phyloP scores from a whole-genome alignment of 1,284 basidiomycete genomes.

The Somion occarium region DNA sequence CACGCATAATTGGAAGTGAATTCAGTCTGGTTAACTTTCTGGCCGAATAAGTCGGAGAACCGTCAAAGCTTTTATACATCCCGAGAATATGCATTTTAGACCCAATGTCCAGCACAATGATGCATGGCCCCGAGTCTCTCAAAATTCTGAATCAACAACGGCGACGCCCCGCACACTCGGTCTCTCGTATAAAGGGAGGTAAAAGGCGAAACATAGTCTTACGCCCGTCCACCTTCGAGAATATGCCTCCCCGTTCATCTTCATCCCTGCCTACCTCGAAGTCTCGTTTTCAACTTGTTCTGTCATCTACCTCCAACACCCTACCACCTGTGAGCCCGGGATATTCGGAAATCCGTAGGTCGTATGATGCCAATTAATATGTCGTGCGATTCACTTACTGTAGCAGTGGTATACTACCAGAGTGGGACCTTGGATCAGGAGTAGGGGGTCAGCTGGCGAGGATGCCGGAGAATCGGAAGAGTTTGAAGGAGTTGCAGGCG shows the following conservation, averaged over 20 bases:
- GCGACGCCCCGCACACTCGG: neutral
- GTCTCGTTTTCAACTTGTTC: conserved; percentile 90
- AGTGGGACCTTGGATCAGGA: conserved; percentile 67
- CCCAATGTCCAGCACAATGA: too few relatives aligned
- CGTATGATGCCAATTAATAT: conserved; percentile 91
- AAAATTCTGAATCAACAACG: neutral
- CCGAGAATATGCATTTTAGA: too few relatives aligned
- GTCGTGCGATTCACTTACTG: conserved; percentile 81
- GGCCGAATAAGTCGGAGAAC: too few relatives aligned
- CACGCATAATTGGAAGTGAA: too few relatives aligned
- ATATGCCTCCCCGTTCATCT: conserved; percentile 89
- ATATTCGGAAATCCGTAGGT: conserved; percentile 91
- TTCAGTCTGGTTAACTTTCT: too few relatives aligned
- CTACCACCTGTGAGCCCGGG: conserved; percentile 89
- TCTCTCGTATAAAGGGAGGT: conserved; percentile 1
- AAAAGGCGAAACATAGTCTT: conserved; percentile 19
- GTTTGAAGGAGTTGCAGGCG: neutral
- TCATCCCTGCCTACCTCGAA: conserved; percentile 95
- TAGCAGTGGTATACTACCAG: conserved; percentile 97
- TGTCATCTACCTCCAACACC: conserved; percentile 91
- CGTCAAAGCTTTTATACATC: too few relatives aligned
- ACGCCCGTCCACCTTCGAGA: conserved; percentile 86
- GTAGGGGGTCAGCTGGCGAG: conserved; percentile 60
- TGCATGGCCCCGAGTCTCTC: too few relatives aligned
- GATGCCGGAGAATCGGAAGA: conserved; percentile 57